phyloP scores from a whole-genome alignment of 371 early-diverging fungal species.

The Rhizomucor miehei region DNA sequence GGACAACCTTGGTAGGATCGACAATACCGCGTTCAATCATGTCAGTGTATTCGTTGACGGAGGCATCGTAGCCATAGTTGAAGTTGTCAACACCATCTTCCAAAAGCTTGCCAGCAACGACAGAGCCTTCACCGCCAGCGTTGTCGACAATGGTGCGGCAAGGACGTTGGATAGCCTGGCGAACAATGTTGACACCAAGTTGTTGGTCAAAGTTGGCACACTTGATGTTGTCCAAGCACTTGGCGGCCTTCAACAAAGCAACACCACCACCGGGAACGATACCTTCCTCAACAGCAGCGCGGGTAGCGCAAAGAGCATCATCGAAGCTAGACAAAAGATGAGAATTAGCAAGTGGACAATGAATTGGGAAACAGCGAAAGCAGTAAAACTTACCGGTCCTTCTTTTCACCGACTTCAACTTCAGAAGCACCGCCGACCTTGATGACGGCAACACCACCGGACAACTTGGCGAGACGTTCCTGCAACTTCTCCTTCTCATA shows the following conservation, averaged over 20 bases:
- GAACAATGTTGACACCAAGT: slow-evolving; percentile 93
- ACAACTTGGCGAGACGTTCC: slow-evolving; percentile 97
- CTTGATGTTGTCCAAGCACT: slow-evolving; percentile 73
- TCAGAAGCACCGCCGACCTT: slow-evolving; percentile 96
- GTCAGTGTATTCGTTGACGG: slow-evolving; percentile 87
- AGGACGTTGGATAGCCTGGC: slow-evolving; percentile 90
- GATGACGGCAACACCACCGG: slow-evolving; percentile 98
- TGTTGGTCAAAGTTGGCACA: slow-evolving; percentile 96
- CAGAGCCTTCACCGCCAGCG: slow-evolving; percentile 95
- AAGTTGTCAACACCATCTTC: slow-evolving; percentile 72
- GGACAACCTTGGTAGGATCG: slow-evolving; percentile 97
- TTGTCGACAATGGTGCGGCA: slow-evolving; percentile 93
- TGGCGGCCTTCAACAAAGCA: slow-evolving; percentile 91
- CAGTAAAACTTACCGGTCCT: slow-evolving; percentile 72
- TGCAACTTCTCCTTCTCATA: slow-evolving; percentile 98
- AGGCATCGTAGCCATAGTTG: slow-evolving; percentile 93
- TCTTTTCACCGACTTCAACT: slow-evolving; percentile 99
- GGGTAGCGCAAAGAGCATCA: slow-evolving; percentile 97
- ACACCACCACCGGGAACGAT: slow-evolving; percentile 98
- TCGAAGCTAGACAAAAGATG: slow-evolving; percentile 60
- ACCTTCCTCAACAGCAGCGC: slow-evolving; percentile 98
- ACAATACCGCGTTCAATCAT: slow-evolving; percentile 95
- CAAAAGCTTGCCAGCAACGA: slow-evolving; percentile 92
- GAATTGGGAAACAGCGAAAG: too few species aligned
- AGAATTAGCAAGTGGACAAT: too few species aligned